Percentiles rank a stretch among this genome's conserved stretches.
phyloP scores from a whole-genome alignment of 1,284 basidiomycete genomes.

The Laetiporus sulphureus region DNA sequence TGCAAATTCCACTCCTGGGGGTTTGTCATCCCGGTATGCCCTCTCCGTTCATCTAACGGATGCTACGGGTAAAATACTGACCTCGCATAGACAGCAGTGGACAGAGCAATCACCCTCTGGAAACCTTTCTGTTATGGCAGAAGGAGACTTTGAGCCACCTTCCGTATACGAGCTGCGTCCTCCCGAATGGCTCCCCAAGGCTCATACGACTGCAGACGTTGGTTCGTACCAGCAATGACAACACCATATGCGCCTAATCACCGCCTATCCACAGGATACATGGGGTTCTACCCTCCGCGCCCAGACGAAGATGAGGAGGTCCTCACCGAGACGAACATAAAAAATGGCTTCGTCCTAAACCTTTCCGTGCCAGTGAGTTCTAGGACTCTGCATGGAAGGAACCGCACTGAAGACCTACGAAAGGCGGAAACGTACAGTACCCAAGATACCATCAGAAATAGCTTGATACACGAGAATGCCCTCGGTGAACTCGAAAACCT shows the following conservation, averaged over 20 bases:
- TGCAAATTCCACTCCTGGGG: too few relatives aligned
- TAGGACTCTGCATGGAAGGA: too few relatives aligned
- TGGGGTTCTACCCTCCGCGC: slow-evolving; percentile 81
- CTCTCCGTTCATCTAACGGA: too few relatives aligned
- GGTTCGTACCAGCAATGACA: slow-evolving; percentile 27
- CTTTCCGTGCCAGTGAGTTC: slow-evolving; percentile 55
- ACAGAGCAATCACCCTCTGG: too few relatives aligned
- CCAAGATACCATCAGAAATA: slow-evolving; percentile 45
- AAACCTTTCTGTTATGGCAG: too few relatives aligned
- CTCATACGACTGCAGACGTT: slow-evolving; percentile 60
- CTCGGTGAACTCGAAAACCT: slow-evolving; percentile 70
- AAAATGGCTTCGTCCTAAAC: slow-evolving; percentile 65
- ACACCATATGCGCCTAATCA: background rate
- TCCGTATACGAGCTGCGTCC: slow-evolving; percentile 62
- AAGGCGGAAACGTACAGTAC: slow-evolving; percentile 66
- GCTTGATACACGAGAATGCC: slow-evolving; percentile 43
- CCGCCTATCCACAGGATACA: slow-evolving; percentile 68
- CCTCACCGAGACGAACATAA: slow-evolving; percentile 72
- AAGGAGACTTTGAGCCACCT: slow-evolving; percentile 29
- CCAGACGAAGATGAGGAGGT: slow-evolving; percentile 83
- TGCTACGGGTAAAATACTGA: too few relatives aligned
- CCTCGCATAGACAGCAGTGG: too few relatives aligned
- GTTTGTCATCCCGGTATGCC: too few relatives aligned
- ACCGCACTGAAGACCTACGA: too few relatives aligned
- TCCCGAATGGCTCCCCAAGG: slow-evolving; percentile 62